Evolutionary conservation across 2,329 filamentous ascomycete genomes (phyloP), one percentile per base, ranked within the genome.

Genomic region (Ceratocystis destructans): DNA sequence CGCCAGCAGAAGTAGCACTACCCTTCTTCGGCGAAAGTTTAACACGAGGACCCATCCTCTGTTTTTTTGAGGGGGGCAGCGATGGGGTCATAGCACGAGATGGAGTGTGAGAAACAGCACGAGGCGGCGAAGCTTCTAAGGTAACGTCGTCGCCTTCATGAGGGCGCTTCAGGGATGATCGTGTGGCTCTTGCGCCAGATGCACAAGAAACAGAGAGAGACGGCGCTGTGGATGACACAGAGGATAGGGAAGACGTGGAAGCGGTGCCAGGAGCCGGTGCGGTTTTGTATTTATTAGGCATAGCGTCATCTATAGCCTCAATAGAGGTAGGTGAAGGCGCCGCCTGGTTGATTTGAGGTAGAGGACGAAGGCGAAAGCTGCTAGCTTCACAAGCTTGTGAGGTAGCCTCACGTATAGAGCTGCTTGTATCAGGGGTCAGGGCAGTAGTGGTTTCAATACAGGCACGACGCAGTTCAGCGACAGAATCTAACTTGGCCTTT

Each of bases 1-100:
- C 80, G 72, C 87, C 88, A 73, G 86, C 86, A 71, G 85, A 82
- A 70, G 84, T 83, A 71, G 85, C 83, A 69, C 81, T 80, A 75
- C 87, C 87, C 77, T 88, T 90, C 78, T 92, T 92, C 57, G 88
- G 88, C 86, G 86, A 88, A 74, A 80, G 82, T 76, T 88, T 88
- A 72, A 87, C 80, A 70, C 86, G 84, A 68, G 83, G 79, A 48
- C 84, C 84, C 64, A 80, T 81, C 73, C 83, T 82, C 62, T 79
- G 77, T 74, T 82, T 86, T 78, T 86, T 86, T 68, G 78, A 79
- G 50, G 81, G 82, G 65, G 80, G 77, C 55, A 80, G 77, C 65
- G 75, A 78, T 5, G 85, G 85, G 41, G 85, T 87, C 66, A 78
- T 82, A 66, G 83, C 83, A 70, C 85, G 82, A 41, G 84, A 87